Percentiles rank a stretch among this genome's conserved stretches.
Conservation (phyloP, 352 stramenopile species). For the Pythium brassicae region DNA sequence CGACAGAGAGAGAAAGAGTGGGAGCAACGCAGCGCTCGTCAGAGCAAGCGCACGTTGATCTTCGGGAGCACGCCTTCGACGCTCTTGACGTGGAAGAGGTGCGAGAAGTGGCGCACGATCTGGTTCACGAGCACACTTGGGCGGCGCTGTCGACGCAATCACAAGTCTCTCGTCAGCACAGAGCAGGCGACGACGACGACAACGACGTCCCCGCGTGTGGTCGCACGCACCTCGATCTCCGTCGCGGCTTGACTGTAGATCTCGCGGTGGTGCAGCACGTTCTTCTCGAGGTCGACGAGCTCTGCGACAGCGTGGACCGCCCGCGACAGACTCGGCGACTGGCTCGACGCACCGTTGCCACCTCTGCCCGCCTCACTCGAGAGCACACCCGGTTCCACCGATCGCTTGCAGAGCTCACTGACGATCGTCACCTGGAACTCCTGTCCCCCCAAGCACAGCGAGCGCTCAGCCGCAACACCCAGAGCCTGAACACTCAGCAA, state of each 20-base stretch:
- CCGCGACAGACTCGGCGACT: constrained; percentile 42
- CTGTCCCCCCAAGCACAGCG: constrained; percentile 6
- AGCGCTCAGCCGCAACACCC: not conserved
- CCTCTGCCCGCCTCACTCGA: constrained; percentile 12
- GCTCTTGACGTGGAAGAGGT: constrained; percentile 83
- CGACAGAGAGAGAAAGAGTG: not conserved
- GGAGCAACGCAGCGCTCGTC: not conserved
- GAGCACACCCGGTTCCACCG: constrained; percentile 34
- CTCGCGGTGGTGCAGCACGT: constrained; percentile 70
- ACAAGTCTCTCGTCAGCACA: not conserved
- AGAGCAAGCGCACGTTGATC: constrained; percentile 63
- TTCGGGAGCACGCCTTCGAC: constrained; percentile 88
- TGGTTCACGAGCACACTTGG: constrained; percentile 82
- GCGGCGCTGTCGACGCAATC: constrained; percentile 29
- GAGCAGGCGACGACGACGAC: constrained; percentile 1
- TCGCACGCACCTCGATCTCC: constrained; percentile 61
- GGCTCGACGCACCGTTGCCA: constrained; percentile 5
- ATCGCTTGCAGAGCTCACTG: constrained; percentile 56
- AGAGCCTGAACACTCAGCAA: not conserved
- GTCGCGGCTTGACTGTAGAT: constrained; percentile 77
- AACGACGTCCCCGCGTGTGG: not conserved
- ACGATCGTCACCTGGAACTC: constrained; percentile 57
- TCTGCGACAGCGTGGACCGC: constrained; percentile 71
- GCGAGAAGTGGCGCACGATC: constrained; percentile 84
- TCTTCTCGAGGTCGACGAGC: constrained; percentile 81